Evolutionary conservation across 2,329 filamentous ascomycete species (phyloP).

Genomic region (Ophiostoma sp.): DNA sequence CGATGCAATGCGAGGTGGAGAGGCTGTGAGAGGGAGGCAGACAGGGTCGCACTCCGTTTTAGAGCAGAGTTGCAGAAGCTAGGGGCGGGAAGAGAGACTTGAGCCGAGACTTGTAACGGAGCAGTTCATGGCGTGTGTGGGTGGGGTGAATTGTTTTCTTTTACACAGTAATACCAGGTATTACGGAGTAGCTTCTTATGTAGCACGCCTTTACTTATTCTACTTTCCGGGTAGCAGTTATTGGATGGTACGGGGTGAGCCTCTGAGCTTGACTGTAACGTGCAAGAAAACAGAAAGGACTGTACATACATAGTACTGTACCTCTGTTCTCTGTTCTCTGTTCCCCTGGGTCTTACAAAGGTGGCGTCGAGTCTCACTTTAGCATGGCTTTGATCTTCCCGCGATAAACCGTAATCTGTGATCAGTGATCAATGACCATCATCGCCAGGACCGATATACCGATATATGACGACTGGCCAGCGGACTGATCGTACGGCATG

Average conservation of each 20-base stretch:
- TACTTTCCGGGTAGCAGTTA: background rate
- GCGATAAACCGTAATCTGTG: background rate
- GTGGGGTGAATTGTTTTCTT: background rate
- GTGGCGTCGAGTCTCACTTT: constrained; percentile 4
- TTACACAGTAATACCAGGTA: background rate
- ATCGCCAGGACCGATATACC: background rate
- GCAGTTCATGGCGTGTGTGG: constrained; percentile 4
- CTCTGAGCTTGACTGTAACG: constrained; percentile 8
- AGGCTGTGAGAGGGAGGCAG: background rate
- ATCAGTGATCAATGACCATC: background rate
- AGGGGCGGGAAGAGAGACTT: constrained; percentile 7
- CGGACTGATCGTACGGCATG: background rate
- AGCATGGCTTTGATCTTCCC: constrained; percentile 8
- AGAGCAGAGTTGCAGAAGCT: constrained; percentile 7
- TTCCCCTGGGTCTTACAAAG: background rate
- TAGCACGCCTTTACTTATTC: background rate
- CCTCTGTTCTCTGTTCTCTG: background rate
- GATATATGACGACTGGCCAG: background rate
- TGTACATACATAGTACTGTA: too few relatives aligned
- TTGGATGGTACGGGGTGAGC: background rate
- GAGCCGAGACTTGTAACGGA: constrained; percentile 8
- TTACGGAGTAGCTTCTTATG: background rate
- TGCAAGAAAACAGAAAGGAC: background rate
- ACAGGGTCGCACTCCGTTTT: background rate
- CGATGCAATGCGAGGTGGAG: background rate